These are phyloP conservation scores for Pontederia crassipes DNA, from an alignment of 176 grass and related monocot genomes.

Conservation along the genomic window DNA sequence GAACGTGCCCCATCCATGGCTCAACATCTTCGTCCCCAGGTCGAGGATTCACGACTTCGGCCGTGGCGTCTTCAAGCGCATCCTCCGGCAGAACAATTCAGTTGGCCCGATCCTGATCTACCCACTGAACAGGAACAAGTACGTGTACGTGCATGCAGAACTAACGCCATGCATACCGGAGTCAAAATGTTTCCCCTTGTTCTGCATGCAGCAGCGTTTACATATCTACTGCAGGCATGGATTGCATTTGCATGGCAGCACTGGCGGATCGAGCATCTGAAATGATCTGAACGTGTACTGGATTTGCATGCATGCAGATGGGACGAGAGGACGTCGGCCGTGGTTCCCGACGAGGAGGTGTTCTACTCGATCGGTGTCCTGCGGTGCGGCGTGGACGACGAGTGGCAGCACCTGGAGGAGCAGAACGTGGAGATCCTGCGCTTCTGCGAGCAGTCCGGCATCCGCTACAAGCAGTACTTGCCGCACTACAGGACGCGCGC, in stretches of 20 bases:
- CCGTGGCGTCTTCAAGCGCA: slow-evolving; percentile 7
- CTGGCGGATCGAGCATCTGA: background rate
- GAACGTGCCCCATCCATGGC: slow-evolving; percentile 17
- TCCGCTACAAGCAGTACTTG: slow-evolving; percentile 17
- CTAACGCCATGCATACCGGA: too few relatives aligned
- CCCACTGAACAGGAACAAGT: slow-evolving; percentile 19
- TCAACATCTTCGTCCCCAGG: slow-evolving; percentile 9
- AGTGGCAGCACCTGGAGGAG: slow-evolving; percentile 4
- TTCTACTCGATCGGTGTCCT: slow-evolving; percentile 20
- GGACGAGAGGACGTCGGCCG: slow-evolving; percentile 20
- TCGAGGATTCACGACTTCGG: slow-evolving; percentile 6
- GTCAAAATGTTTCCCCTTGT: too few relatives aligned
- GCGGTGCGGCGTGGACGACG: background rate
- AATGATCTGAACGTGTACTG: background rate
- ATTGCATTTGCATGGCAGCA: too few relatives aligned
- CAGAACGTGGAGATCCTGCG: slow-evolving; percentile 19
- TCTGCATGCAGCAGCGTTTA: too few relatives aligned
- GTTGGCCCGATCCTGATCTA: slow-evolving; percentile 11
- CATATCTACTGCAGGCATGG: background rate
- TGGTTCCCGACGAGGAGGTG: slow-evolving; percentile 16
- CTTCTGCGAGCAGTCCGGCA: slow-evolving; percentile 6
- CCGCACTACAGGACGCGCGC: slow-evolving; percentile 5
- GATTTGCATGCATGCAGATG: slow-evolving; percentile 9
- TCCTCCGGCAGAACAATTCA: slow-evolving; percentile 1
- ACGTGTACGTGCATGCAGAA: background rate